Conservation (phyloP, 768 basidiomycete species). For the Termitomyces sp. region DNA sequence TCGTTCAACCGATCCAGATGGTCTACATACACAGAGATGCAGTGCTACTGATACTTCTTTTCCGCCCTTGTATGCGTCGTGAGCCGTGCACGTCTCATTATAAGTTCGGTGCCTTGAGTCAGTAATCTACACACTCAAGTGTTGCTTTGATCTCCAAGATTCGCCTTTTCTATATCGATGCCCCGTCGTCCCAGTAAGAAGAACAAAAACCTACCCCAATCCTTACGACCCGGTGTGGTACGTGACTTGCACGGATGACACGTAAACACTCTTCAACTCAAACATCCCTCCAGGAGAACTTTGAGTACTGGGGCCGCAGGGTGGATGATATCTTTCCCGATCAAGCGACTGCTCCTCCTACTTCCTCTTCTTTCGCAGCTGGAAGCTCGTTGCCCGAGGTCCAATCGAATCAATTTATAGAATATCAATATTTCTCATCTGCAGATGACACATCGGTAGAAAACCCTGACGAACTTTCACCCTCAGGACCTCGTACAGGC, state of each 20-base stretch:
- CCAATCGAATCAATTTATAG: neutral
- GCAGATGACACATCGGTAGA: neutral
- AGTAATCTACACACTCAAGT: neutral
- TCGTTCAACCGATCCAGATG: neutral
- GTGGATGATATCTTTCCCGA: neutral
- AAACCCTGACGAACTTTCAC: neutral
- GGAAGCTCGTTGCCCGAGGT: neutral
- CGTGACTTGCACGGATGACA: neutral
- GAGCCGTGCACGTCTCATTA: neutral
- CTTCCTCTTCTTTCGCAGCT: neutral
- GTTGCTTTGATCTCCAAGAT: neutral
- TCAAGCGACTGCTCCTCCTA: neutral
- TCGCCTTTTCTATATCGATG: neutral
- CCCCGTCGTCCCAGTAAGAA: neutral
- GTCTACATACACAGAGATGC: constrained; percentile 3
- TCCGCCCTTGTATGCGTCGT: neutral
- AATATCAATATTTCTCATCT: neutral
- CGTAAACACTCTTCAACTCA: neutral
- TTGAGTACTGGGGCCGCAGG: constrained; percentile 5
- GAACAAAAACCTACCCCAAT: constrained; percentile 2
- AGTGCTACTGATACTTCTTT: constrained; percentile 7
- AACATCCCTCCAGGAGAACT: neutral
- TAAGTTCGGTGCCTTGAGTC: constrained; percentile 3
- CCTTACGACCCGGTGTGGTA: neutral
- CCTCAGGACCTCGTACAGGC: neutral